These are phyloP conservation scores for Trichophyton benhamiae DNA, from an alignment of 2,329 filamentous ascomycete species.

Conservation along the genomic window DNA sequence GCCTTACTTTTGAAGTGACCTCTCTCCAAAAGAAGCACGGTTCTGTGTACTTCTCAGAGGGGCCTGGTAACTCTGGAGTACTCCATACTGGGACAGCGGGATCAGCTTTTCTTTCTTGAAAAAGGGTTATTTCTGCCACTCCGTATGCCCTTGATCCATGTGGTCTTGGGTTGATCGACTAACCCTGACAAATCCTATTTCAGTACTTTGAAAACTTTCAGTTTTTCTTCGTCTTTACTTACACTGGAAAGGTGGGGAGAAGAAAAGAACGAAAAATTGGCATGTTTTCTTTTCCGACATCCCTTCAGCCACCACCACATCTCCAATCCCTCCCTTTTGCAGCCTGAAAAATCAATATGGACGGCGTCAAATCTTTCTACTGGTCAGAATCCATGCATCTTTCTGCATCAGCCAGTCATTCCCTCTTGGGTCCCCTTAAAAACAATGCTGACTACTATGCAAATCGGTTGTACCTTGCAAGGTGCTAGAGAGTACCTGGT, in stretches of 20 bases:
- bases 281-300: constrained; percentile 5
- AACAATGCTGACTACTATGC: constrained; percentile 1
- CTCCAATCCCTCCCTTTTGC: background rate
- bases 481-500: constrained; percentile 4
- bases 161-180: constrained; percentile 5
- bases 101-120: constrained; percentile 5
- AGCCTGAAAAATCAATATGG: constrained; percentile 6
- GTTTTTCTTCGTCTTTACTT: background rate
- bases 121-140: background rate
- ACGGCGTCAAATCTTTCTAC: background rate
- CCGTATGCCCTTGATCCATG: constrained; percentile 7
- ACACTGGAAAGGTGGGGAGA: background rate
- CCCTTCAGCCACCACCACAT: constrained; percentile 2
- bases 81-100: background rate
- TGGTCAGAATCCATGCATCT: constrained; percentile 2
- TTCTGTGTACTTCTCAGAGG: background rate
- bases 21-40: constrained; percentile 1
- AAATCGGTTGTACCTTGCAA: constrained; percentile 5
- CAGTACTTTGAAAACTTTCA: background rate
- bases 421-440: constrained; percentile 3
- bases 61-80: background rate
- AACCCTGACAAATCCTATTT: constrained; percentile 3
- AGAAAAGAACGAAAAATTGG: background rate
- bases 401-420: constrained; percentile 5
- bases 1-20: constrained; percentile 6